A percentile compares a stretch with the other conserved stretches of the same genome.
These are phyloP conservation scores for Boletus reticulatus DNA, from an alignment of 768 basidiomycete species.

Conservation along the genomic window DNA sequence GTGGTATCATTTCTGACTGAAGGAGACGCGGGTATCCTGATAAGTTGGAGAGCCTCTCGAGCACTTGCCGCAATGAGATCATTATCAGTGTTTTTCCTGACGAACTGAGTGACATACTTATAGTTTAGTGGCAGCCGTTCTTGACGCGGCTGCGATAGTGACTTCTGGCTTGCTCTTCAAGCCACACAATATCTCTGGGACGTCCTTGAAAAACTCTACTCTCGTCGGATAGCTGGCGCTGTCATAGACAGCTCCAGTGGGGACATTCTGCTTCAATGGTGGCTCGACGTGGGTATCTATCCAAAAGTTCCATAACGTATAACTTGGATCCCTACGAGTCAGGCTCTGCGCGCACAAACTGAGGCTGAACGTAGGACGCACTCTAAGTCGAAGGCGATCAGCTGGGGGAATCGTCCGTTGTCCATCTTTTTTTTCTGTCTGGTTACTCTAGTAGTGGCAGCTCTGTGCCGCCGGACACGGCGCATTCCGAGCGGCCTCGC, in stretches of 20 bases:
- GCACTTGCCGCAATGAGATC: conserved; percentile 48
- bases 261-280: conserved; percentile 48
- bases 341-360: neutral
- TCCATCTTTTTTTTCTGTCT: conserved; percentile 13
- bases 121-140: conserved; percentile 69
- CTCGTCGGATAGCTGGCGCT: conserved; percentile 17
- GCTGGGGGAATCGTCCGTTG: conserved; percentile 46
- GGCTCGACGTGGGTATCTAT: conserved; percentile 74
- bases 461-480: no score
- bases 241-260: conserved; percentile 24
- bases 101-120: conserved; percentile 33
- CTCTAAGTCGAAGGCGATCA: conserved; percentile 84
- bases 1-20: conserved; percentile 26
- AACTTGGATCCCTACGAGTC: conserved; percentile 42
- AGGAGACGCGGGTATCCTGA: conserved; percentile 49
- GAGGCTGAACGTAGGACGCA: conserved; percentile 34
- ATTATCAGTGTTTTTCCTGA: neutral
- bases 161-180: conserved; percentile 46
- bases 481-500: no score
- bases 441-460: neutral
- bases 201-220: conserved; percentile 75
- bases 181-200: conserved; percentile 67
- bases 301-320: conserved; percentile 87
- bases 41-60: conserved; percentile 63
- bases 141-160: conserved; percentile 68